These are phyloP conservation scores for Taiozyma onychis DNA, from an alignment of 1,139 yeast species.

Conservation along the genomic window DNA sequence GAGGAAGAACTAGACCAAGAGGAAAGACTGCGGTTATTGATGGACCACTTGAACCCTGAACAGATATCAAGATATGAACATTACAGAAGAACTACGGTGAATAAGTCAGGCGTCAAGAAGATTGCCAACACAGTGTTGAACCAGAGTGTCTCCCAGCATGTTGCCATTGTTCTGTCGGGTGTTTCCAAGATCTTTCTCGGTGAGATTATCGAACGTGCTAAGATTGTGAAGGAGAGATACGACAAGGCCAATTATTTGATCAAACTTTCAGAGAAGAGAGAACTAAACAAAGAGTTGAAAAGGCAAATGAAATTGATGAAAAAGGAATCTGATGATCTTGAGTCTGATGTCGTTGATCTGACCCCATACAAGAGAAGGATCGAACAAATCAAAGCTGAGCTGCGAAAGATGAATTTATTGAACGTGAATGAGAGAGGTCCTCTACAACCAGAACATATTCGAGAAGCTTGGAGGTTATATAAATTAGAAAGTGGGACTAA, in stretches of 20 bases:
- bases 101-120: slow-evolving; percentile 74
- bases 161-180: slow-evolving; percentile 81
- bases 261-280: slow-evolving; percentile 28
- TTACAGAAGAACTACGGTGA: slow-evolving; percentile 76
- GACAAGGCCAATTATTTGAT: slow-evolving; percentile 34
- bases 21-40: slow-evolving; percentile 59
- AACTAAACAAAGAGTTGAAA: slow-evolving; percentile 25
- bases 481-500: slow-evolving; percentile 62
- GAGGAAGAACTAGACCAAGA: slow-evolving; percentile 34
- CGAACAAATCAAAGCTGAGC: slow-evolving; percentile 12
- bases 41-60: slow-evolving; percentile 69
- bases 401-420: slow-evolving; percentile 15
- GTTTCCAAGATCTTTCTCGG: slow-evolving; percentile 84
- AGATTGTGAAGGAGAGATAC: slow-evolving; percentile 56
- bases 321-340: slow-evolving; percentile 1
- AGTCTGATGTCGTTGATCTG: slow-evolving; percentile 3
- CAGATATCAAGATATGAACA: slow-evolving; percentile 89
- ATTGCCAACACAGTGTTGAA: slow-evolving; percentile 75
- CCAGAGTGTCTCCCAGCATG: slow-evolving; percentile 78
- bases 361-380: slow-evolving; percentile 7
- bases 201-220: slow-evolving; percentile 78
- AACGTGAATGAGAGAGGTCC: slow-evolving; percentile 40
- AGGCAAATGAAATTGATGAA: slow-evolving; percentile 24
- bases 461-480: slow-evolving; percentile 84
- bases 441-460: slow-evolving; percentile 72